These are phyloP conservation scores for Waitea zeae DNA, from an alignment of 1,284 basidiomycete species.

Conservation along the genomic window DNA sequence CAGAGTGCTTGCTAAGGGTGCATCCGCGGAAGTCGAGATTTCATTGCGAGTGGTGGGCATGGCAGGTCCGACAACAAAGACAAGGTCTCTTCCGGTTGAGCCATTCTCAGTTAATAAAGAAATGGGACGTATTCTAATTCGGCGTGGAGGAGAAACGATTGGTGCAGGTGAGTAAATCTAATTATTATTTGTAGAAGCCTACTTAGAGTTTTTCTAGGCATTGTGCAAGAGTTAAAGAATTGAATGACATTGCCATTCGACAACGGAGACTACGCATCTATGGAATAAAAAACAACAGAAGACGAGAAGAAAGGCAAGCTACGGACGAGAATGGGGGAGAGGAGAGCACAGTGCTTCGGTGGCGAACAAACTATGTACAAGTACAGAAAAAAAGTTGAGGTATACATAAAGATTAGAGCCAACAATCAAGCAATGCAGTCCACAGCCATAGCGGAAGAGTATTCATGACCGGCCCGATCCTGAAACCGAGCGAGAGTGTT, in stretches of 20 bases:
- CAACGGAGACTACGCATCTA: background rate
- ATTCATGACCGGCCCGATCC: background rate
- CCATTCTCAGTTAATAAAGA: conserved; percentile 85
- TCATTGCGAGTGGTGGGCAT: conserved; percentile 42
- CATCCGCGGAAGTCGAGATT: conserved; percentile 77
- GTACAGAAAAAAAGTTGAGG: background rate
- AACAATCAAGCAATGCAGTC: background rate
- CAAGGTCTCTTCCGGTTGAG: conserved; percentile 68
- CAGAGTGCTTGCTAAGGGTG: conserved; percentile 72
- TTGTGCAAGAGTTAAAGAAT: conserved; percentile 8
- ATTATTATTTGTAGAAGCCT: background rate
- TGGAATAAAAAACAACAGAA: conserved; percentile 1
- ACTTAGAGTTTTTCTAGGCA: conserved; percentile 3
- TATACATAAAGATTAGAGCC: conserved; percentile 1
- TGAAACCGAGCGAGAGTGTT: conserved; percentile 1
- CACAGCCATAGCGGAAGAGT: no score
- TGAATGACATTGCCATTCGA: background rate
- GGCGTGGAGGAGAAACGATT: conserved; percentile 87
- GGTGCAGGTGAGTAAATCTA: conserved; percentile 61
- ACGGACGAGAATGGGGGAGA: conserved; percentile 2
- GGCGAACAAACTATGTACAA: conserved; percentile 1
- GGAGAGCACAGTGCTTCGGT: conserved; percentile 1
- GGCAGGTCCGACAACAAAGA: conserved; percentile 24
- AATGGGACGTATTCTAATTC: conserved; percentile 84
- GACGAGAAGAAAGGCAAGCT: background rate